Evolutionary conservation across 345 rosid genomes (phyloP).

Genomic region (Aethionema arabicum): DNA sequence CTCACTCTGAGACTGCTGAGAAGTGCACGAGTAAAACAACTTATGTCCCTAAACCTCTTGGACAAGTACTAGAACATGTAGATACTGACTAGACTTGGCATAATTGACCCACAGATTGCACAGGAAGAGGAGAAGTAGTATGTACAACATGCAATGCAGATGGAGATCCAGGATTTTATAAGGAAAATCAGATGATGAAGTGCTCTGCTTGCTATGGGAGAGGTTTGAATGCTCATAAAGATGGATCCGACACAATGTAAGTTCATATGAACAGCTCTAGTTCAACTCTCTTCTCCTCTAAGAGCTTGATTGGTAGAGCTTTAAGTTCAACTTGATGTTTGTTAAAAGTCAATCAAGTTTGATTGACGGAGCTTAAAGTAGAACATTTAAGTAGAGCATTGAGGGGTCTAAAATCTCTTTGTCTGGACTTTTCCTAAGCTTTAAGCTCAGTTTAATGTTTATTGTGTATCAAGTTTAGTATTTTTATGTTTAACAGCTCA

Average conservation of each 20-base stretch:
- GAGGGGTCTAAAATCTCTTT: too few species aligned
- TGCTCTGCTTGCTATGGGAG: conserved; percentile 78
- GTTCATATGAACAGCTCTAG: conserved; percentile 29
- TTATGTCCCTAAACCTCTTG: not conserved
- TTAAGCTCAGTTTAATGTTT: too few species aligned
- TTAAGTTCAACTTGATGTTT: not conserved
- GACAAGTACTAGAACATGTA: not conserved
- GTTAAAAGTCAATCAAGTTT: not conserved
- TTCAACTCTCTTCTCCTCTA: conserved; percentile 1
- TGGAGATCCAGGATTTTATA: conserved; percentile 77
- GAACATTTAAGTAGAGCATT: too few species aligned
- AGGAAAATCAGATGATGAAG: conserved; percentile 65
- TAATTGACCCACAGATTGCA: conserved; percentile 54
- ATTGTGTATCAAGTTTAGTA: too few species aligned
- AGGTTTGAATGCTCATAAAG: conserved; percentile 91
- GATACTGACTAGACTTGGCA: conserved; percentile 16
- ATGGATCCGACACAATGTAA: conserved; percentile 91
- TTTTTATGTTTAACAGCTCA: too few species aligned
- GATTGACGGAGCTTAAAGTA: too few species aligned
- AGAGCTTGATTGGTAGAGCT: too few species aligned
- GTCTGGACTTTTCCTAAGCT: too few species aligned
- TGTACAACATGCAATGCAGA: conserved; percentile 73
- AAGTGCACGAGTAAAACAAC: conserved; percentile 72
- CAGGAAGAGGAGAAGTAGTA: conserved; percentile 61
- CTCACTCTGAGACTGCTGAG: conserved; percentile 67